Evolutionary conservation across 1,139 yeast genomes (phyloP), one percentile per base, ranked within the genome.

Genomic region (Yamadazyma mexicana): DNA sequence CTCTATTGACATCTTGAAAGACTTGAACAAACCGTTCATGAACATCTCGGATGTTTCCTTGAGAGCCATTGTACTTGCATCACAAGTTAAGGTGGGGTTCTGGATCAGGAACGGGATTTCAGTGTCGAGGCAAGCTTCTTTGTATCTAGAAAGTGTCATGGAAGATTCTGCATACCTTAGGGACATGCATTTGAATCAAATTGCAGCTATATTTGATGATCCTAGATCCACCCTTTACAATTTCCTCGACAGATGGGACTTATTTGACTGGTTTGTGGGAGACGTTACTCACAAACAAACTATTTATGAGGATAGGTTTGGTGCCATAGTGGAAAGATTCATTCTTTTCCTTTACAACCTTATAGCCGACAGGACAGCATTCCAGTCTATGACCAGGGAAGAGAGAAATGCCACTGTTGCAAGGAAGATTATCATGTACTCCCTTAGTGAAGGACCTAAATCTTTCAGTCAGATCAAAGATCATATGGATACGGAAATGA

Each of bases 71-170:
- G 95, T 86, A 0, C 63, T 87, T 16, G 70, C 83, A 6, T 72
- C 91, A 0, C 97, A 92, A 56, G 80, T 89, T 12, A 78, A 80
- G 34, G 73, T 79, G 2, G 95, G 96, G 0, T 77, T 84, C 45
- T 92, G 98, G 98, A 87, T 92, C 3, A 76, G 98, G 57, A 92
- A 92, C 56, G 87, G 87, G n/a, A 51, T 66, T 35, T 64, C 77
- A 5, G 75, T 74, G 2, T 59, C 79, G 3, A 68, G 73, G 35
- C 81, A 78, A 49, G 76, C 73, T 1, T 47, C 64, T 1, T 49
- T 65, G 28, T 69, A 70, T 43, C 52, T 59, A 30, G 69, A 59
- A 20, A 49, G 64, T 23, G 46, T 52, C 47, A 69, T 64, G 64
- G 64, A 51, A 53, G 81, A 60, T 23, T 40, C 53, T 12, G 55